Evolutionary conservation across 108 stramenopile species (phyloP).

Genomic region (Skeletonema costatum): DNA sequence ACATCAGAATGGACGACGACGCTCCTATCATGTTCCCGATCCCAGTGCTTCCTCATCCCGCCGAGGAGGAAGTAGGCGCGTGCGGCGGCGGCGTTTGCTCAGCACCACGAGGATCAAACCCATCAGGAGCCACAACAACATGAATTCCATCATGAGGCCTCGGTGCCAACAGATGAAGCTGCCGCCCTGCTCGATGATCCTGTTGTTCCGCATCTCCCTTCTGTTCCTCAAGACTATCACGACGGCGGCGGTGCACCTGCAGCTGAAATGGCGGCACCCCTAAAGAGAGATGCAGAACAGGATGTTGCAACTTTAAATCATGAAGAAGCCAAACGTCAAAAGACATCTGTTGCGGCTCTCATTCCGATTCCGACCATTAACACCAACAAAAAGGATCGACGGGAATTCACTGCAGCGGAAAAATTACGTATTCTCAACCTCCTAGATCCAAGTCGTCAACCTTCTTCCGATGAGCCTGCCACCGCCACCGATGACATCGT

Average conservation of each 20-base stretch:
- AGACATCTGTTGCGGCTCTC: neutral
- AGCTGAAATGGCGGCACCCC: neutral
- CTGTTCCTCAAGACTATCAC: neutral
- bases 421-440: slow-evolving; percentile 33
- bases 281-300: neutral
- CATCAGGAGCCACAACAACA: neutral
- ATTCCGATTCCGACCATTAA: neutral
- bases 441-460: neutral
- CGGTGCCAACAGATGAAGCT: neutral
- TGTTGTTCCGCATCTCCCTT: neutral
- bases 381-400: slow-evolving; percentile 10
- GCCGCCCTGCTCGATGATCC: neutral
- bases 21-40: neutral
- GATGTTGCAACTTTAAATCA: neutral
- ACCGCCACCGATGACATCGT: neutral
- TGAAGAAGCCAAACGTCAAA: neutral
- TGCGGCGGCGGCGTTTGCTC: neutral
- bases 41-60: neutral
- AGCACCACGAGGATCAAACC: neutral
- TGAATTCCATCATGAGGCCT: neutral
- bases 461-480: neutral
- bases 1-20: neutral
- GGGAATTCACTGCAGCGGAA: slow-evolving; percentile 44
- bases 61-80: neutral
- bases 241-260: neutral